Percentiles rank a stretch among this genome's conserved stretches.
Conservation (phyloP, 73 alveolate species). For the Stentor coeruleus region DNA sequence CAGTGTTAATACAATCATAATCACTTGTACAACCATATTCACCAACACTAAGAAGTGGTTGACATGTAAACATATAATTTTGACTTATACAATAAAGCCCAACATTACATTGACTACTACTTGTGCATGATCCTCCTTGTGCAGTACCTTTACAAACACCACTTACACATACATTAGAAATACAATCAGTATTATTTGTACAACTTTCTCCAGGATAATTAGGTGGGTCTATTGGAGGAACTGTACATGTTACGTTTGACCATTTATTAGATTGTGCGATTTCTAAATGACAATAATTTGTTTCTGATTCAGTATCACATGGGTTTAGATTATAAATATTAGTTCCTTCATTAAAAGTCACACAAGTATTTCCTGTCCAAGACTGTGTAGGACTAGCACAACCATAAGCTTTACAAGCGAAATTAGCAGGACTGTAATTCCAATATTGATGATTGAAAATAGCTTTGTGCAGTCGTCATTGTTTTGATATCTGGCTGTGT, state of each 20-base stretch:
- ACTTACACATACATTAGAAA: not conserved
- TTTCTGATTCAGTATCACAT: not conserved
- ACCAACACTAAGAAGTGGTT: not conserved
- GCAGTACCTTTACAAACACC: not conserved
- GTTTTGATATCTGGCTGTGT: constrained; percentile 2
- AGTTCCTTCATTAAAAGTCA: not conserved
- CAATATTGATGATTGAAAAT: not conserved
- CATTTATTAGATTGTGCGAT: not conserved
- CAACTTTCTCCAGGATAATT: constrained; percentile 10
- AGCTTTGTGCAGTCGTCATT: constrained; percentile 3
- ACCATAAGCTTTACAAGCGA: constrained; percentile 19
- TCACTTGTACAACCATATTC: not conserved
- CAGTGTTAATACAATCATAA: not conserved
- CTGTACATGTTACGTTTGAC: not conserved
- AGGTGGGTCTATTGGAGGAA: not conserved
- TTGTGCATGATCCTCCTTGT: constrained; percentile 3
- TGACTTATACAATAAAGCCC: constrained; percentile 1
- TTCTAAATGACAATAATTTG: not conserved
- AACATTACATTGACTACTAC: not conserved
- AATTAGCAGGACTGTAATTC: not conserved
- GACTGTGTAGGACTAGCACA: too few species aligned
- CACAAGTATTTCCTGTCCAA: not conserved
- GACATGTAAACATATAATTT: not conserved
- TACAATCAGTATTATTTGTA: not conserved
- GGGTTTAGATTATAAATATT: not conserved